A percentile compares a stretch with the other conserved stretches of the same genome.
Evolutionary conservation across 169 alveolate genomes (phyloP).

Genomic region (Cryptosporidium ryanae): DNA sequence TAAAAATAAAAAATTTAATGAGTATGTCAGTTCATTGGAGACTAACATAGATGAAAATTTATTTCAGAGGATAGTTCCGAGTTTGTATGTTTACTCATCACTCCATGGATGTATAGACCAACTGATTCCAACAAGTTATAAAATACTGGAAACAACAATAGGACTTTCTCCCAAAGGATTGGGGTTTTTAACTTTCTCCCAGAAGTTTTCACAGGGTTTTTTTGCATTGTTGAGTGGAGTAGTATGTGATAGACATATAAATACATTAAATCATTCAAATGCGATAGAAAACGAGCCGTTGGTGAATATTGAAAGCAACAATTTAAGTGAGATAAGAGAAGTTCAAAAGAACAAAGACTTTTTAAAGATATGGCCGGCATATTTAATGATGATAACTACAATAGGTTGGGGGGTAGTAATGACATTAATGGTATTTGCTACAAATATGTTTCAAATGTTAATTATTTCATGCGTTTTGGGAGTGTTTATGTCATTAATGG

Average conservation of each 20-base stretch:
- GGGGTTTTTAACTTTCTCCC: slow-evolving; percentile 63
- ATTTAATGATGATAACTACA: slow-evolving; percentile 66
- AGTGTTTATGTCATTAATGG: slow-evolving; percentile 51
- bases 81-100: slow-evolving; percentile 47
- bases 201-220: slow-evolving; percentile 57
- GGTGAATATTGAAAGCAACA: not conserved
- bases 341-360: slow-evolving; percentile 2
- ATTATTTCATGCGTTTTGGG: slow-evolving; percentile 38
- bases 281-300: not conserved
- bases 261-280: not conserved
- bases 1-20: not conserved
- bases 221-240: slow-evolving; percentile 53
- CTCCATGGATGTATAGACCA: slow-evolving; percentile 70
- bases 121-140: slow-evolving; percentile 58
- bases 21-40: not conserved
- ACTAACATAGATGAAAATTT: not conserved
- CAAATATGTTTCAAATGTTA: slow-evolving; percentile 35
- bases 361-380: slow-evolving; percentile 59
- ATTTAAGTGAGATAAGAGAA: not conserved
- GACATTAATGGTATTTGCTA: slow-evolving; percentile 51
- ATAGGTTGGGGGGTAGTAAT: slow-evolving; percentile 69
- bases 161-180: slow-evolving; percentile 64
- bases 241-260: slow-evolving; percentile 41
- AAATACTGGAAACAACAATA: slow-evolving; percentile 31
- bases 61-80: slow-evolving; percentile 15